Percentiles rank a stretch among this genome's conserved stretches.
These are phyloP conservation scores for Agroathelia rolfsii DNA, from an alignment of 1,284 basidiomycete genomes.

Conservation along the genomic window DNA sequence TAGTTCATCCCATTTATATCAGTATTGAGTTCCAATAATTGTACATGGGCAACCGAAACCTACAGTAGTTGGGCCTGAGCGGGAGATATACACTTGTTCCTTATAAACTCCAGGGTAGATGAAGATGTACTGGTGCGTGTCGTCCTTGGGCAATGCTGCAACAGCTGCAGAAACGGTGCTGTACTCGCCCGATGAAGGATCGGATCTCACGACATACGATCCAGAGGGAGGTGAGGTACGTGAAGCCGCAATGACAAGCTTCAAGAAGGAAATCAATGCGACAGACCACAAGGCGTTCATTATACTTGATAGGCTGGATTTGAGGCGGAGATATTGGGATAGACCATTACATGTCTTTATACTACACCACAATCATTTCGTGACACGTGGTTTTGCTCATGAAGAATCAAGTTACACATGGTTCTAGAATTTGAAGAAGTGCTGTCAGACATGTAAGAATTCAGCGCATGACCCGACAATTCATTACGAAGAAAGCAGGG, in stretches of 20 bases:
- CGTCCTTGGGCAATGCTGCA: constrained; percentile 33
- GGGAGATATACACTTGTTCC: constrained; percentile 42
- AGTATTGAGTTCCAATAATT: background rate
- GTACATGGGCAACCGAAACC: constrained; percentile 5
- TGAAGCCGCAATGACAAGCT: constrained; percentile 21
- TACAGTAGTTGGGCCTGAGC: constrained; percentile 32
- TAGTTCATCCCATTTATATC: background rate
- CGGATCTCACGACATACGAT: constrained; percentile 31
- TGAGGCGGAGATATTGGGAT: no score
- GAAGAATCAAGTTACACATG: no score
- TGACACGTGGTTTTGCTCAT: no score
- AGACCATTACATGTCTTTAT: no score
- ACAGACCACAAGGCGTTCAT: no score
- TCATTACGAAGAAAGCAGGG: no score
- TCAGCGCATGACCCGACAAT: no score
- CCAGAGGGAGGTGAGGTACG: constrained; percentile 36
- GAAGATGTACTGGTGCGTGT: constrained; percentile 35
- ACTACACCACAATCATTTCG: no score
- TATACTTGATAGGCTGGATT: no score
- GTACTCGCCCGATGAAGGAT: constrained; percentile 34
- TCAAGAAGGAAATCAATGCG: constrained; percentile 13
- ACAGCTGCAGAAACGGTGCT: constrained; percentile 31
- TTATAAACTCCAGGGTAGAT: constrained; percentile 45
- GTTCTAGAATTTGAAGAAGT: no score
- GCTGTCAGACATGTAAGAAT: no score